Conservation (phyloP, 2,329 filamentous ascomycete genomes). For the Neofusicoccum cordaticola region DNA sequence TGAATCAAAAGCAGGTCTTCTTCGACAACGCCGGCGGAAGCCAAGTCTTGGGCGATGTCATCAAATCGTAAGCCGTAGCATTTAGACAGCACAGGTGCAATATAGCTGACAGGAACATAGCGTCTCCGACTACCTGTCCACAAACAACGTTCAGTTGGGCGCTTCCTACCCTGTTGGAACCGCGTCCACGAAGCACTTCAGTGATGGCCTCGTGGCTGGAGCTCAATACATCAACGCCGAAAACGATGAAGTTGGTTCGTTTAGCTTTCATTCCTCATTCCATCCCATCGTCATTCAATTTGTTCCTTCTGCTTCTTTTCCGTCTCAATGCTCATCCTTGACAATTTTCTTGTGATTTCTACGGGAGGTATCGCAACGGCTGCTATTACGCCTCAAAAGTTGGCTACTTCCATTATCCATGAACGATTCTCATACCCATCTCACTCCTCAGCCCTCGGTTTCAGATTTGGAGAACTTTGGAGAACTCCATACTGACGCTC, state of each 20-base stretch:
- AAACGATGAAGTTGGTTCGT: slow-evolving; percentile 61
- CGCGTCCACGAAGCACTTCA: slow-evolving; percentile 59
- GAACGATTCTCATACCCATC: too few species aligned
- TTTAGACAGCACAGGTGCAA: not conserved
- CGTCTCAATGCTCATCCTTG: too few species aligned
- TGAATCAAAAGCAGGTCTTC: slow-evolving; percentile 65
- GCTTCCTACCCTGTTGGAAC: slow-evolving; percentile 64
- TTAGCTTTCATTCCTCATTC: slow-evolving; percentile 18
- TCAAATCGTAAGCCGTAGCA: slow-evolving; percentile 55
- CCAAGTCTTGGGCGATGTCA: slow-evolving; percentile 65
- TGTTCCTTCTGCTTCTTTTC: too few species aligned
- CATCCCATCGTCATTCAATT: too few species aligned
- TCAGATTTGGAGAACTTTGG: too few species aligned
- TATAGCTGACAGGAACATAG: slow-evolving; percentile 34
- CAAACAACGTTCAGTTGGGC: slow-evolving; percentile 72
- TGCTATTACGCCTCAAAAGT: too few species aligned
- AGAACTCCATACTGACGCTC: not conserved
- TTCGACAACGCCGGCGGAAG: slow-evolving; percentile 78
- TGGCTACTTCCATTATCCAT: too few species aligned
- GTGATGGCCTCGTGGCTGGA: slow-evolving; percentile 60
- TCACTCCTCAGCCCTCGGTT: too few species aligned
- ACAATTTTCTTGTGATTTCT: too few species aligned
- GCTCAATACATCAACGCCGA: slow-evolving; percentile 69
- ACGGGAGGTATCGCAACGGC: too few species aligned
- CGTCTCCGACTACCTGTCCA: slow-evolving; percentile 63